Evolutionary conservation across 495 filamentous ascomycete species (phyloP), one percentile per base, ranked within the genome.

Genomic region (Penicillium maclennaniae): DNA sequence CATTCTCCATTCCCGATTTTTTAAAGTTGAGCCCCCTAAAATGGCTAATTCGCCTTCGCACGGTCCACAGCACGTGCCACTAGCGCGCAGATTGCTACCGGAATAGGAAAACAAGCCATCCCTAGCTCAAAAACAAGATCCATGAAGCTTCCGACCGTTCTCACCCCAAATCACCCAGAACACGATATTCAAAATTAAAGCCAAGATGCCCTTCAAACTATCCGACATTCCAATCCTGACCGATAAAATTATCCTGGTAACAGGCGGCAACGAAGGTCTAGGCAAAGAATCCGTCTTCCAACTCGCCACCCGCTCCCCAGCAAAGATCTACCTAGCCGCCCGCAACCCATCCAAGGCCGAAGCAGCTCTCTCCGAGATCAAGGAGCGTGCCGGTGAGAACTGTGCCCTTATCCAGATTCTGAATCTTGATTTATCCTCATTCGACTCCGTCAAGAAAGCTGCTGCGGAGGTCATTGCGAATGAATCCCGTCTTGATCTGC

Each of bases 221-320:
- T 14, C 31, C 31, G 76, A 81, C 42, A 79, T 84, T n/a, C 75
- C 77, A 6, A 61, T 69, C 37, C 76, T 82, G 16, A 36, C 63
- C 6, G 72, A 66, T 17, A 80, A 74, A 48, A 76, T 82, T 27
- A 75, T 83, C 19, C 60, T 83, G 27, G 60, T 84, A 12, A 84
- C 80, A 6, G 81, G 77, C 14, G 79, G 75, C 25, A 84, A 77
- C 51, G 67, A 68, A 27, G 85, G 85, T 1, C 67, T 87, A 1
- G 83, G 83, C 45, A 75, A 74, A 55, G 72, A 79, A 49, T 70
- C 80, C 15, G 63, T 81, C 21, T 64, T 71, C 26, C 70, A 77
- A 15, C 68, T 84, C 1, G 77, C 76, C 21, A 65, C 69, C 39
- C 81, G 84, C 48, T 52, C 71, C 23, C 77, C 80, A 7, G 54